These are phyloP conservation scores for Nannochloropsis gaditana DNA, from an alignment of 108 stramenopile genomes.

Conservation along the genomic window DNA sequence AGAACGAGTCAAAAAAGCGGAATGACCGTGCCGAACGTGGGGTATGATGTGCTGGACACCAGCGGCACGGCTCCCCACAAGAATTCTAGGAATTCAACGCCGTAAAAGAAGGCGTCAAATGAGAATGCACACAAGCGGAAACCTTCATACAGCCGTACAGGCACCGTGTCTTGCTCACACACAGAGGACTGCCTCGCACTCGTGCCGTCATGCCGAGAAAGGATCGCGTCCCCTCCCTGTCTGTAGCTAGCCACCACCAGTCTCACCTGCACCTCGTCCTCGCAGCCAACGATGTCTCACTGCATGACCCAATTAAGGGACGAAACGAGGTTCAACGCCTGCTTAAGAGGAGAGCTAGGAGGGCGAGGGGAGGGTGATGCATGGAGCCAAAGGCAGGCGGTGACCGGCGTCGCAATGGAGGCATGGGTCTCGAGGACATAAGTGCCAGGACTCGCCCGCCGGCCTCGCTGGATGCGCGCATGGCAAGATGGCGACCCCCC, in stretches of 20 bases:
- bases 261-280: conserved; percentile 12
- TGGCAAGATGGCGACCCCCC: no score
- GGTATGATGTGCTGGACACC: neutral
- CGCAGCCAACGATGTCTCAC: conserved; percentile 2
- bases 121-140: neutral
- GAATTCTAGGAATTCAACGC: neutral
- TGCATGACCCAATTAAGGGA: conserved; percentile 2
- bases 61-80: neutral
- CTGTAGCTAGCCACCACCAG: no score
- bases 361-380: conserved; percentile 16
- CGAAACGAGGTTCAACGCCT: no score
- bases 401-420: neutral
- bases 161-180: no score
- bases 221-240: no score
- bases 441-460: no score
- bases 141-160: neutral
- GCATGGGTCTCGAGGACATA: neutral
- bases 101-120: neutral
- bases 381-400: conserved; percentile 11
- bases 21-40: neutral
- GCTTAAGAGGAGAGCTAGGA: neutral
- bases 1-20: neutral
- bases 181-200: no score
- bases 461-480: no score
- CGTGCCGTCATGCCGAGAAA: no score